A percentile compares a stretch with the other conserved stretches of the same genome.
These are phyloP conservation scores for Arxiozyma slooffiae DNA, from an alignment of 1,139 yeast genomes.

Conservation along the genomic window DNA sequence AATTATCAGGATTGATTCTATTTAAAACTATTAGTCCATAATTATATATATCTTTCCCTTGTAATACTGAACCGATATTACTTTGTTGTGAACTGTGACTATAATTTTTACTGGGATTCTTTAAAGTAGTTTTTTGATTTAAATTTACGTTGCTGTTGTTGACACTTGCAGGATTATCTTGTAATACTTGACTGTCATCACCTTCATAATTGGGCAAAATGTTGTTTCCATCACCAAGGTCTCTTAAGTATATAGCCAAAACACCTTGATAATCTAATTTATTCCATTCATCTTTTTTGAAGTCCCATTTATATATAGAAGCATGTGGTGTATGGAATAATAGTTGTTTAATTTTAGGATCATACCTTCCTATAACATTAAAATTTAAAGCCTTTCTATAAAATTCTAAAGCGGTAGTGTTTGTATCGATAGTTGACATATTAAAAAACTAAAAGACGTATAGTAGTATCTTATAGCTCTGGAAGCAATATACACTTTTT, in stretches of 20 bases:
- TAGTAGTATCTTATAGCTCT: too few relatives aligned
- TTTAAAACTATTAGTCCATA: conserved; percentile 75
- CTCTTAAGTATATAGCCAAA: conserved; percentile 65
- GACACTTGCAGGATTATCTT: background rate
- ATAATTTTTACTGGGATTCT: conserved; percentile 10
- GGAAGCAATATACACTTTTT: too few relatives aligned
- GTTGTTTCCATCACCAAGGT: conserved; percentile 25
- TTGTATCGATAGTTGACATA: background rate
- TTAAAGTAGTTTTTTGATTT: conserved; percentile 1
- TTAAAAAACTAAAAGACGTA: too few relatives aligned
- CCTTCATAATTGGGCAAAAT: conserved; percentile 14
- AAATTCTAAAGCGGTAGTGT: conserved; percentile 33
- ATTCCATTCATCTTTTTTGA: conserved; percentile 63
- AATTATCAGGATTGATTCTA: conserved; percentile 65
- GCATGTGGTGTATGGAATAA: conserved; percentile 64
- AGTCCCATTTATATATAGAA: conserved; percentile 58
- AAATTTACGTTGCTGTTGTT: conserved; percentile 3
- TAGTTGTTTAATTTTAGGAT: conserved; percentile 67
- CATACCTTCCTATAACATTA: conserved; percentile 76
- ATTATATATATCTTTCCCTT: conserved; percentile 44
- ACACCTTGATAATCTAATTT: conserved; percentile 59
- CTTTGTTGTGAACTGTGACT: conserved; percentile 11
- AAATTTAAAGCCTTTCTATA: conserved; percentile 64
- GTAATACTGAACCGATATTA: conserved; percentile 14
- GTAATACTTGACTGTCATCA: conserved; percentile 11